Base-by-base conservation (phyloP, 768 basidiomycete species). In the Cyclocybe cylindracea region DNA sequence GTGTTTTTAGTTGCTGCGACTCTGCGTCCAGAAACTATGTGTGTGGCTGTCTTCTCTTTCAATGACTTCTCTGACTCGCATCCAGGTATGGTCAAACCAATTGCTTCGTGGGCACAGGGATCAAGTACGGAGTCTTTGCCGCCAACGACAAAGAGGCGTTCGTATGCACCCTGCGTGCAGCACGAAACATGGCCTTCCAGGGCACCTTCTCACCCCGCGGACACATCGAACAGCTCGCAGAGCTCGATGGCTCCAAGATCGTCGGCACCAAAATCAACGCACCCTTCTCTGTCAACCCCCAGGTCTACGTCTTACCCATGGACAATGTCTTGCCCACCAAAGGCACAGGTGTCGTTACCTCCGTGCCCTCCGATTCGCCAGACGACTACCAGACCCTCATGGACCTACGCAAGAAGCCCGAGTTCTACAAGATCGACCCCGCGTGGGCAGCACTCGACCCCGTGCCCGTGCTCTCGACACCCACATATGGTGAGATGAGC, bases 261-360 rank as follows among this genome's bases (percentile, higher is more conserved):
- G 74, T 98, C 50, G 97, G 97, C 3, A 89, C 94, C 16, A 92
- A 84, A 63, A 86, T 98, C 70, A 86, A 85, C 55, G 95, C 96
- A 1, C 94, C 96, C 1, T 85, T 91, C 56, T 82, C 85, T 18
- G 61, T 94, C 45, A 80, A 87, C 66, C 83, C 89, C 0, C 87
- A 96, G 70, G 91, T 98, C 24, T 94, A 94, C 63, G 92, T 99
- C 41, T 71, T 99, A 51, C 97, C 97, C n/a, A 99, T 99, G 97
- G 97, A 99, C 59, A 91, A 87, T 59, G 94, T 98, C 47, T 79
- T 96, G 42, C 83, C 94, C n/a, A 95, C 91, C 55, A 98, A 98
- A 87, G 97, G 97, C 62, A 98, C 96, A 10, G 97, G 96, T 55
- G 94, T 99, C 31, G 97, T 99, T 61, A 97, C 95, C 4, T 98